Conservation (phyloP, 768 basidiomycete species). For the Tulasnella sp. region DNA sequence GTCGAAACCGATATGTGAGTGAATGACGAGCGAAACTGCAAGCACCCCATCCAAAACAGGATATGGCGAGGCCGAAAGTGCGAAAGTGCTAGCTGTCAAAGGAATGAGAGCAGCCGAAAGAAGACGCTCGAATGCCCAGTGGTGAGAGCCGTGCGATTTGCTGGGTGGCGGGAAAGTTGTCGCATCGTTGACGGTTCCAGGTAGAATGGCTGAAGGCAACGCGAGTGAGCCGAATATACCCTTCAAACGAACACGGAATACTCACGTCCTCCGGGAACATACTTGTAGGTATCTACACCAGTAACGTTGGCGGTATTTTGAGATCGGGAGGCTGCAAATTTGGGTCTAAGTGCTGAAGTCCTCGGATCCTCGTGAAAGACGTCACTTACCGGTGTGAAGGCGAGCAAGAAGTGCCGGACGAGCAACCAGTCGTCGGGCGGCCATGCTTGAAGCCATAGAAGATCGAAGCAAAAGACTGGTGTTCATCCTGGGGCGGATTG, state of each 20-base stretch:
- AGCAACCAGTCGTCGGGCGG: neutral
- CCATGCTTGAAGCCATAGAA: slow-evolving; percentile 14
- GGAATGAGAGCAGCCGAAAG: slow-evolving; percentile 86
- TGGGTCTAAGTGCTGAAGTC: neutral
- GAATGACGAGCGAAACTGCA: slow-evolving; percentile 81
- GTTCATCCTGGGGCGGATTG: slow-evolving; percentile 1
- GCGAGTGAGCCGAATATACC: neutral
- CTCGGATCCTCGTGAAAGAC: neutral
- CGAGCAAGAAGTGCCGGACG: slow-evolving; percentile 19
- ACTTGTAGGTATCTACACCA: slow-evolving; percentile 20
- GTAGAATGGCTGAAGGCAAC: slow-evolving; percentile 56
- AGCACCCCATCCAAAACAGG: slow-evolving; percentile 88
- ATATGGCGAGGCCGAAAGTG: slow-evolving; percentile 66
- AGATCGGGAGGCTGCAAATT: neutral
- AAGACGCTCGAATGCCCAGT: slow-evolving; percentile 88
- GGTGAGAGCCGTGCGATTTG: slow-evolving; percentile 83
- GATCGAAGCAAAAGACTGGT: slow-evolving; percentile 4
- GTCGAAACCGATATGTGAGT: slow-evolving; percentile 96
- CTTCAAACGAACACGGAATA: neutral
- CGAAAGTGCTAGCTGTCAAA: slow-evolving; percentile 80
- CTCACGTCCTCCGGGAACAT: slow-evolving; percentile 32
- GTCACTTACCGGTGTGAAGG: slow-evolving; percentile 20
- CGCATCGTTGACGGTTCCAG: slow-evolving; percentile 93
- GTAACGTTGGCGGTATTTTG: slow-evolving; percentile 10
- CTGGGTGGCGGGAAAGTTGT: slow-evolving; percentile 81